Base-by-base conservation (phyloP, 257 asterid genomes). In the Penstemon eatonii region DNA sequence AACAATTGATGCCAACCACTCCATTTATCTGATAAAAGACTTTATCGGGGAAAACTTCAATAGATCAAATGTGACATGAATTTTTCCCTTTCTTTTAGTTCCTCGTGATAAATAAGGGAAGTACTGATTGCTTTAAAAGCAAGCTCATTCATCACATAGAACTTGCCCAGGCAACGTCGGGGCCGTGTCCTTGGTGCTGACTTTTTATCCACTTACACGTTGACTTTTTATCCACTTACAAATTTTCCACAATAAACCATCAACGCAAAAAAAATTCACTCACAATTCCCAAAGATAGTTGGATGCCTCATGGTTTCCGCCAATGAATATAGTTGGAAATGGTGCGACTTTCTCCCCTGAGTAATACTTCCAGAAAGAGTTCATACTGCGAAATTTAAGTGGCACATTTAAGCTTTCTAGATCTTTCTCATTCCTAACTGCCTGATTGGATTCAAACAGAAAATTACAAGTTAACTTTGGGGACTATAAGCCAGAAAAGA, bases 251-350 rank as follows among this genome's bases (percentile, higher is more conserved):
- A 39, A 59, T 46, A 59, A 39, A 62, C 57, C 67, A 69, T 45
- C 12, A 64, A 46, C 56, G 2, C 8, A 13, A 4, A 63, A 60
- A 60, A 15, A 73, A 37, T 19, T 8, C 65, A 80, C 97, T 86
- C 76, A 90, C 94, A 93, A 54, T 81, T 93, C 96, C 96, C 95
- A 85, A 7, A 90, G 80, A 66, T 90, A 88, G 82, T 88, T 88
- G 68, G 97, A 92, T 7, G 98, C 97, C 78, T 88, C 96, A 68
- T 93, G 95, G 74, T 90, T 93, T 39, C 98, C 97, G 6, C 97
- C 95, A 49, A 93, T 83, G 68, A 88, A 90, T 71, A 93, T 81
- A 61, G 96, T 88, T 64, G 95, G 95, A 75, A 82, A 70, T 67
- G 96, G 99, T 58, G 96, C 97, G 60, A 63, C 82, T 83, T 93